Conservation (phyloP, 192 early-diverging fungal genomes). For the Pilobolus umbonatus region DNA sequence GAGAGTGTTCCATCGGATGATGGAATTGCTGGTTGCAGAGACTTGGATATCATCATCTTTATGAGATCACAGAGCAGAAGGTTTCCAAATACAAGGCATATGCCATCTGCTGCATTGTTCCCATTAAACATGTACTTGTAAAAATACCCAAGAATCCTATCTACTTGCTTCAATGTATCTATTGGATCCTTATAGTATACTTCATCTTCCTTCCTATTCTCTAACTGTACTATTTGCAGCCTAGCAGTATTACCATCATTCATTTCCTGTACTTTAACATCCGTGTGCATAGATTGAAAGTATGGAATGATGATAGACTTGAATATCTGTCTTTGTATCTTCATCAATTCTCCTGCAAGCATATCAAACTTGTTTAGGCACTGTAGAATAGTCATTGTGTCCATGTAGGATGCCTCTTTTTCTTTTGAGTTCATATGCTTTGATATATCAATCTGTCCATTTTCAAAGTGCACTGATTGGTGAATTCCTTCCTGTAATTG, state of each 20-base stretch:
- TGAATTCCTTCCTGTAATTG: constrained; percentile 1
- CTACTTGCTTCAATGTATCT: constrained; percentile 1
- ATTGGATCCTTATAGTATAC: constrained; percentile 1
- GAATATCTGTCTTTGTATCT: constrained; percentile 8
- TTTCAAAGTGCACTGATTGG: neutral
- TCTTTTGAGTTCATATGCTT: neutral
- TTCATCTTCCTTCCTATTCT: neutral
- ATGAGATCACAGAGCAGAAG: constrained; percentile 12
- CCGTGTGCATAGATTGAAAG: neutral
- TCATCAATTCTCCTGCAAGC: neutral
- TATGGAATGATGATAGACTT: constrained; percentile 20
- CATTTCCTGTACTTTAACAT: constrained; percentile 4
- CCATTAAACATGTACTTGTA: constrained; percentile 14
- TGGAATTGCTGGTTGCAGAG: constrained; percentile 15
- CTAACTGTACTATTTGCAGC: neutral
- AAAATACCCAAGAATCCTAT: constrained; percentile 20
- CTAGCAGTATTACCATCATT: constrained; percentile 4
- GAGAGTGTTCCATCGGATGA: constrained; percentile 10
- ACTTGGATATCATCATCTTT: constrained; percentile 10
- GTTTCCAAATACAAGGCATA: constrained; percentile 21
- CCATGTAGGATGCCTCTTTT: neutral
- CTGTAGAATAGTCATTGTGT: neutral
- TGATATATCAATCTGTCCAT: neutral
- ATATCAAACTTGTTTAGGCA: constrained; percentile 10
- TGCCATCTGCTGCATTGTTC: neutral